phyloP scores from a whole-genome alignment of 2,329 filamentous ascomycete species.

The Botrytis hyacinthi region DNA sequence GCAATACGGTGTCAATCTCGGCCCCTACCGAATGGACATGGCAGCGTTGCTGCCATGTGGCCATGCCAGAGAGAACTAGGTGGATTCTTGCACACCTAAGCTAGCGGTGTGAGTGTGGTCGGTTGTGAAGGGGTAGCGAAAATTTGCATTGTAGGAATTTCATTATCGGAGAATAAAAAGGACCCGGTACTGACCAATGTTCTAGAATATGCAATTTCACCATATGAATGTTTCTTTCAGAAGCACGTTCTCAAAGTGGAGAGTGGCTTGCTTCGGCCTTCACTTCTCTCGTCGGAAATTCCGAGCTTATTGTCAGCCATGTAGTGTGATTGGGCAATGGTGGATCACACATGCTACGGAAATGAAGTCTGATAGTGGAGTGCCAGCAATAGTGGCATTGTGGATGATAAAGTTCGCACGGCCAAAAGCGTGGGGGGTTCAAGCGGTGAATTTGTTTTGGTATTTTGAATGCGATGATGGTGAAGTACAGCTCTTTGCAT shows the following conservation, averaged over 20 bases:
- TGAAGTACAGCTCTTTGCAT: background rate
- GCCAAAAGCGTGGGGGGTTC: conserved; percentile 7
- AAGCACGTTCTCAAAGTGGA: background rate
- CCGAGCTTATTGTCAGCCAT: background rate
- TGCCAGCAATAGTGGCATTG: background rate
- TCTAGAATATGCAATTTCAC: conserved; percentile 4
- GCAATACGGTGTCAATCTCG: background rate
- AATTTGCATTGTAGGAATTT: conserved; percentile 4
- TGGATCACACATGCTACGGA: background rate
- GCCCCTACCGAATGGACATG: background rate
- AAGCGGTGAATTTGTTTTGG: conserved; percentile 3
- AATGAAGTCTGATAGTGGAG: conserved; percentile 12
- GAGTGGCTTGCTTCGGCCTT: background rate
- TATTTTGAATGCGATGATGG: background rate
- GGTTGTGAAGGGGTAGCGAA: background rate
- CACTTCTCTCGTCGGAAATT: background rate
- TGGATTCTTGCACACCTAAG: background rate
- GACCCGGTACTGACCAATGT: background rate
- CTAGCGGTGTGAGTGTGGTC: background rate
- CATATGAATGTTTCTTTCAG: background rate
- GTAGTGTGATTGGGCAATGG: conserved; percentile 6
- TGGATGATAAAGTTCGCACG: background rate
- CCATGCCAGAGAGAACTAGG: background rate
- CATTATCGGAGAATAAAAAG: background rate
- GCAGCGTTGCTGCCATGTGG: conserved; percentile 10